Evolutionary conservation across 202 grass and related monocot genomes (phyloP).

Genomic region (Brachypodium distachyon): DNA sequence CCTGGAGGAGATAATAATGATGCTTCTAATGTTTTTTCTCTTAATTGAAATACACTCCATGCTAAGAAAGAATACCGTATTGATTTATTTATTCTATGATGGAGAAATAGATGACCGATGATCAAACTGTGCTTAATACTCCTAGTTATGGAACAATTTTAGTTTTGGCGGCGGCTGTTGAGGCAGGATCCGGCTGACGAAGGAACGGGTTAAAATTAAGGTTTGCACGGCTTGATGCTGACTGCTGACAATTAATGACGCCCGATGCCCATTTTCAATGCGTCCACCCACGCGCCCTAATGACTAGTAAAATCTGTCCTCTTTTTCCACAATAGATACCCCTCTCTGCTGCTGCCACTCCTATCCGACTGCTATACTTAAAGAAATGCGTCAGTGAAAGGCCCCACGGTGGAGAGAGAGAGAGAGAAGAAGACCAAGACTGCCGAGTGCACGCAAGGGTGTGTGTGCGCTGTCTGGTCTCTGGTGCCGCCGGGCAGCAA

Average conservation of each 20-base stretch:
- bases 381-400: slow-evolving; percentile 25
- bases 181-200: not conserved
- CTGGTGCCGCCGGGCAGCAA: slow-evolving; percentile 11
- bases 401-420: not conserved
- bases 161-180: no score
- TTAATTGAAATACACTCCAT: no score
- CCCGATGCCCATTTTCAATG: slow-evolving; percentile 27
- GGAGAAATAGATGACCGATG: no score
- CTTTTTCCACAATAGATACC: slow-evolving; percentile 28
- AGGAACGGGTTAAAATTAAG: not conserved
- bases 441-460: not conserved
- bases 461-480: slow-evolving; percentile 12
- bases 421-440: not conserved
- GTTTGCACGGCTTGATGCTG: slow-evolving; percentile 12
- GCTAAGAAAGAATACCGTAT: no score
- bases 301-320: slow-evolving; percentile 13
- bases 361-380: slow-evolving; percentile 3
- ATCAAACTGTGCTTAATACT: no score
- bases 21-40: no score
- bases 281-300: slow-evolving; percentile 27
- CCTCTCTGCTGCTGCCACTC: not conserved
- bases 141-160: no score
- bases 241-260: slow-evolving; percentile 23
- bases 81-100: no score
- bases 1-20: no score